Base-by-base conservation (phyloP, 2,329 filamentous ascomycete species). In the Cryphonectria carpinicola region DNA sequence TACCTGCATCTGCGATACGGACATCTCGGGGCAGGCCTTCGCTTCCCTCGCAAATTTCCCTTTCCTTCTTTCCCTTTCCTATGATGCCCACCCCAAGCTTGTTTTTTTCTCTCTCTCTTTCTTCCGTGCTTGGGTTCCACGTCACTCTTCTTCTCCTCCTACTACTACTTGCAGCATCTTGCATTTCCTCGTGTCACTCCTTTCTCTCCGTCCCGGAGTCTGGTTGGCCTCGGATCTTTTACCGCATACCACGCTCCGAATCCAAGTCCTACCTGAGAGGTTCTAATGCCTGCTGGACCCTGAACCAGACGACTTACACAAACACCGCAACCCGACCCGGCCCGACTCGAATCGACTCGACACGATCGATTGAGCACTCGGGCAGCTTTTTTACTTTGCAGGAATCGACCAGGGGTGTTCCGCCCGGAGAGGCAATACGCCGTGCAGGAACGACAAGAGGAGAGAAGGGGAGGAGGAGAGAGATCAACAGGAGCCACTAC, bases 31-130 rank as follows among this genome's bases (percentile, higher is more conserved):
- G 4, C 10, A 6, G 17, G 22, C 56, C 28, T 32, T 60, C 56
- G 32, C 58, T 61, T 61, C 32, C 35, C 58, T 61, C 35, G 58
- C 32, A 61, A 61, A 61, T 61, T 61, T 61, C 58, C 58, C 58
- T 17, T 25, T 28, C 32, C 32, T 32, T 32, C 32, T 13, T 56
- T n/a, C 22, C 52, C 25, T 56, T 56, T 13, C 54, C 54, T n/a
- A 49, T 49, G 8, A 13, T 25, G 14, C 58, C 35, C 32, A 37
- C 28, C 56, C 28, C 56, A 19, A 37, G 56, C 56, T 28, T 56
- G 25, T 13, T 17, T 28, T 56, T 13, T 52, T 7, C 3, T 8
- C n/a, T 22, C 7, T 22, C 22, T 28, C 32, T 32, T 32, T 32
- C 32, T 4, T 32, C 32, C 32, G 52, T 56, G 52, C n/a, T 56